Evolutionary conservation across 495 filamentous ascomycete species (phyloP).

Genomic region (Hypoxylon crocopeplum): DNA sequence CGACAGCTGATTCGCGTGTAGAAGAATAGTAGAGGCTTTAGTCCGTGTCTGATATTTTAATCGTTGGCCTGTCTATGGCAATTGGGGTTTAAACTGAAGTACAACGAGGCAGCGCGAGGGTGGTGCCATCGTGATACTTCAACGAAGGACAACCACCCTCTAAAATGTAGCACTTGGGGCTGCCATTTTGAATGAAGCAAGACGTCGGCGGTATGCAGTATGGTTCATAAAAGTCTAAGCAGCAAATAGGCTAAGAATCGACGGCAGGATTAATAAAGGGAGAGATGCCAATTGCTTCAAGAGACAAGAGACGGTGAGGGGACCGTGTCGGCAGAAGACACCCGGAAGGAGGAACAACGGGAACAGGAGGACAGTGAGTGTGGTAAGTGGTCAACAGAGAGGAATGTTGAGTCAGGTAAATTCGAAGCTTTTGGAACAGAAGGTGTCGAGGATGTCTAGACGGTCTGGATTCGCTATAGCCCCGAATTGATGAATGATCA

Average conservation of each 20-base stretch:
- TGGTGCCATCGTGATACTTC: conserved; percentile 58
- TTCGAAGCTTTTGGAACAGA: conserved; percentile 15
- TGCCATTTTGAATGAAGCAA: conserved; percentile 47
- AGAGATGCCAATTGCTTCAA: conserved; percentile 8
- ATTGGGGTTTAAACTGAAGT: conserved; percentile 14
- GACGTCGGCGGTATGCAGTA: conserved; percentile 17
- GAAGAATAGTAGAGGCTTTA: conserved; percentile 4
- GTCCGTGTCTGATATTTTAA: conserved; percentile 1
- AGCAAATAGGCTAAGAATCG: conserved; percentile 35
- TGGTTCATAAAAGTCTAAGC: conserved; percentile 23
- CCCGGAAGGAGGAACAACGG: conserved; percentile 10
- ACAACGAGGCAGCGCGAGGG: conserved; percentile 47
- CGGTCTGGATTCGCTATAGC: not conserved
- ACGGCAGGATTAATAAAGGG: conserved; percentile 16
- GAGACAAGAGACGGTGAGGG: conserved; percentile 17
- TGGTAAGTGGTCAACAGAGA: not conserved
- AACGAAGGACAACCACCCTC: conserved; percentile 56
- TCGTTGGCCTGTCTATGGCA: conserved; percentile 19
- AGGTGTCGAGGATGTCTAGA: too few relatives aligned
- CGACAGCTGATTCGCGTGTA: conserved; percentile 24
- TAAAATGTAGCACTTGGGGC: conserved; percentile 54
- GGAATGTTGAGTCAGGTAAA: conserved; percentile 12
- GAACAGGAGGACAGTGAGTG: not conserved
- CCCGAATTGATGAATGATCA: not conserved
- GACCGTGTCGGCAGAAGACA: conserved; percentile 26